Conservation (phyloP, 2,329 filamentous ascomycete genomes). For the Arthrinium puccinioides region DNA sequence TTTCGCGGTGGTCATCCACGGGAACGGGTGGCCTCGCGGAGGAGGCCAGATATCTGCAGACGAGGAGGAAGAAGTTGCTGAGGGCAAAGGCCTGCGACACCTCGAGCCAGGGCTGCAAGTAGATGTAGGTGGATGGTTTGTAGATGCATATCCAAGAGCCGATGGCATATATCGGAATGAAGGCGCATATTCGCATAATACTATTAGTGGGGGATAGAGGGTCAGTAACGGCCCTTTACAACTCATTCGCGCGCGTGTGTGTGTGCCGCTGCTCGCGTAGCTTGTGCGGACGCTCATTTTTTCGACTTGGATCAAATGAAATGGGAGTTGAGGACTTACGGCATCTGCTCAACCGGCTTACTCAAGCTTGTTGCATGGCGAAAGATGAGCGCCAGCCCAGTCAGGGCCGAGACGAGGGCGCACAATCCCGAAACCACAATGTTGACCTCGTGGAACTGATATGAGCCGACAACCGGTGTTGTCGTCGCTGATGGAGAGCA, state of each 20-base stretch:
- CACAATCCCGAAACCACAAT: slow-evolving; percentile 27
- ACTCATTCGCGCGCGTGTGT: too few relatives aligned
- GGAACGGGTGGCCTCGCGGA: too few relatives aligned
- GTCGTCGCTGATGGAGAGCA: too few relatives aligned
- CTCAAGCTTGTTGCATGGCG: slow-evolving; percentile 28
- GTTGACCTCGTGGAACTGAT: slow-evolving; percentile 22
- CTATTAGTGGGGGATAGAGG: too few relatives aligned
- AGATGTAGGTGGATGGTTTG: slow-evolving; percentile 28
- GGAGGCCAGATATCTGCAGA: too few relatives aligned
- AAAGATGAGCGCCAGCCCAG: slow-evolving; percentile 21
- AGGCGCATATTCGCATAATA: slow-evolving; percentile 33
- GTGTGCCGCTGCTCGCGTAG: too few relatives aligned
- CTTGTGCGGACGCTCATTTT: too few relatives aligned
- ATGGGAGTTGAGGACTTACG: too few relatives aligned
- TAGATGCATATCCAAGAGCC: slow-evolving; percentile 29
- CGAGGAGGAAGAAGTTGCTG: slow-evolving; percentile 33
- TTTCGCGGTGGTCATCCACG: too few relatives aligned
- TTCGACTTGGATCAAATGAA: slow-evolving; percentile 32
- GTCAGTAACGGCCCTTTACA: too few relatives aligned
- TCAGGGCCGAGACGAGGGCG: slow-evolving; percentile 20
- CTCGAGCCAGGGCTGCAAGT: slow-evolving; percentile 29
- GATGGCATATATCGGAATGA: slow-evolving; percentile 32
- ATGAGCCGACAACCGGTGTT: too few relatives aligned
- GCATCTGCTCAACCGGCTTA: too few relatives aligned
- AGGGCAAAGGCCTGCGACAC: slow-evolving; percentile 31